These are phyloP conservation scores for Coniferiporia weirii DNA, from an alignment of 1,284 basidiomycete genomes.

Conservation along the genomic window DNA sequence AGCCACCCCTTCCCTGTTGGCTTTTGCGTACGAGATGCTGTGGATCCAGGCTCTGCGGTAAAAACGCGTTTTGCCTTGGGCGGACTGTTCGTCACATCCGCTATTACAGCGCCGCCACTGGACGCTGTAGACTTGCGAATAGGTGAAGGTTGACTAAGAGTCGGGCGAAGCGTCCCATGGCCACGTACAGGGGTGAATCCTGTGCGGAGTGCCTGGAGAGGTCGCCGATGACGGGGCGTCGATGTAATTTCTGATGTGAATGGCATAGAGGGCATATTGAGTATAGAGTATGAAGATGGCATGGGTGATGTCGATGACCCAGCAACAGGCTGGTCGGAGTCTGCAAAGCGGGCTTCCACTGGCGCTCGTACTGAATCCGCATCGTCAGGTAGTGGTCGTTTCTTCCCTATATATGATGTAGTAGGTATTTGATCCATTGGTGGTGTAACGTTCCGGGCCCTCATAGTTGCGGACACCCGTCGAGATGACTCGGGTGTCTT, in stretches of 20 bases:
- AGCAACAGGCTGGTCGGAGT: neutral
- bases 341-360: constrained; percentile 13
- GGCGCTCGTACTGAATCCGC: constrained; percentile 3
- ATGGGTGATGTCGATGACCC: constrained; percentile 10
- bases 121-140: constrained; percentile 31
- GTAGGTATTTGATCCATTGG: constrained; percentile 3
- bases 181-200: constrained; percentile 67
- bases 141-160: constrained; percentile 39
- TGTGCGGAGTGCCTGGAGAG: constrained; percentile 49
- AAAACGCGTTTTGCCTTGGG: constrained; percentile 7
- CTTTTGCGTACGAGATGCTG: constrained; percentile 17
- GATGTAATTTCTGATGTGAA: constrained; percentile 23
- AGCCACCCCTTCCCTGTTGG: constrained; percentile 30
- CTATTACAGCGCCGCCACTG: constrained; percentile 36
- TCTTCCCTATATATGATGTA: constrained; percentile 14
- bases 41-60: constrained; percentile 30
- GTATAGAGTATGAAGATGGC: constrained; percentile 4
- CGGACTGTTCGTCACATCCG: constrained; percentile 67
- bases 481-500: constrained; percentile 2
- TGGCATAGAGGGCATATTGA: constrained; percentile 37
- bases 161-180: constrained; percentile 34
- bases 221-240: constrained; percentile 53
- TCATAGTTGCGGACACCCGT: constrained; percentile 6
- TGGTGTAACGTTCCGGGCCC: constrained; percentile 4
- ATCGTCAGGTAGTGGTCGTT: constrained; percentile 16